Base-by-base conservation (phyloP, 352 stramenopile genomes). In the Paralagenidium karlingii region DNA sequence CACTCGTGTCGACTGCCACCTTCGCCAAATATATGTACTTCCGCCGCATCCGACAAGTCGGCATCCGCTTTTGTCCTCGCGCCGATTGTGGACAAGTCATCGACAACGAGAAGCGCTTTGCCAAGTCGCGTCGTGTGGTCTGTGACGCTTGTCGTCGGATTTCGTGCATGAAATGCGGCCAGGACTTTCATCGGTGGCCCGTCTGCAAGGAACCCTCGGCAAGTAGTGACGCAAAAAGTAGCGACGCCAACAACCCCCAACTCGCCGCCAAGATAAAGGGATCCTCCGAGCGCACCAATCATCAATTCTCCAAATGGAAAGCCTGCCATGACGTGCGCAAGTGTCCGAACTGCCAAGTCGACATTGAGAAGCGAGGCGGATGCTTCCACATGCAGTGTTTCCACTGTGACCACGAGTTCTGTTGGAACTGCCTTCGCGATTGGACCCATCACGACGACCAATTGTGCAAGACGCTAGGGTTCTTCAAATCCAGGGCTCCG, bases 351-450 rank as follows among this genome's bases (percentile, higher is more conserved):
- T 90, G 76, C 62, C 64, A 68, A 38, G 48, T 55, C 19, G 60
- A 65, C 43, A 90, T 90, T 49, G 76, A 90, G 36, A 90, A 90
- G 53, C 68, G 83, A 12, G 76, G 76, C n/a, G 76, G 76, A 9
- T 90, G 76, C 57, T 67, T 58, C 25, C 76, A 90, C 60, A 90
- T 90, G 76, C 77, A 77, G 45, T 90, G 76, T 55, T 71, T 83
- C 31, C 73, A 87, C 46, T 90, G 76, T 45, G 76, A 86, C 47
- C 54, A 80, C 30, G 73, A 87, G 57, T 90, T 90, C 28, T 90
- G 77, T 49, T 90, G 77, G 77, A 61, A 60, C 1, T 90, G 77
- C 39, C 51, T 77, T n/a, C 69, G 73, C 0, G 42, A 55, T 15
- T 90, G 76, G 76, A 50, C 60, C 8, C 54, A 49, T n/a, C 76